Evolutionary conservation across 176 grass and related monocot genomes (phyloP).

Genomic region (maize (Zea mays)): Zm-B73-REFERENCE-NAM-5.0 NC_050096.1:246527001-246527500

Average conservation of each 20-base stretch:
- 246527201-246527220: slow-evolving; percentile 67
- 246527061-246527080: slow-evolving; percentile 2
- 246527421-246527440: slow-evolving; percentile 96
- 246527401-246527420: slow-evolving; percentile 88
- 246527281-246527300: slow-evolving; percentile 69
- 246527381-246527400: slow-evolving; percentile 96
- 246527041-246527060: background rate
- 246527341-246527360: slow-evolving; percentile 80
- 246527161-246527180: background rate
- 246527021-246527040: slow-evolving; percentile 21
- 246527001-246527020: slow-evolving; percentile 1
- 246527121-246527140: background rate
- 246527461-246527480: slow-evolving; percentile 87
- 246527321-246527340: slow-evolving; percentile 88
- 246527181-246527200: background rate
- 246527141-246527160: background rate
- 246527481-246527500: slow-evolving; percentile 64
- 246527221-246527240: slow-evolving; percentile 33
- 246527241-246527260: slow-evolving; percentile 84
- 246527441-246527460: slow-evolving; percentile 84
- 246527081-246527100: background rate
- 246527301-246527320: slow-evolving; percentile 80
- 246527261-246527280: slow-evolving; percentile 69
- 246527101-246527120: background rate
- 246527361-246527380: slow-evolving; percentile 76